These are phyloP conservation scores for Spiraea crenata DNA, from an alignment of 331 rosid genomes.

Conservation along the genomic window DNA sequence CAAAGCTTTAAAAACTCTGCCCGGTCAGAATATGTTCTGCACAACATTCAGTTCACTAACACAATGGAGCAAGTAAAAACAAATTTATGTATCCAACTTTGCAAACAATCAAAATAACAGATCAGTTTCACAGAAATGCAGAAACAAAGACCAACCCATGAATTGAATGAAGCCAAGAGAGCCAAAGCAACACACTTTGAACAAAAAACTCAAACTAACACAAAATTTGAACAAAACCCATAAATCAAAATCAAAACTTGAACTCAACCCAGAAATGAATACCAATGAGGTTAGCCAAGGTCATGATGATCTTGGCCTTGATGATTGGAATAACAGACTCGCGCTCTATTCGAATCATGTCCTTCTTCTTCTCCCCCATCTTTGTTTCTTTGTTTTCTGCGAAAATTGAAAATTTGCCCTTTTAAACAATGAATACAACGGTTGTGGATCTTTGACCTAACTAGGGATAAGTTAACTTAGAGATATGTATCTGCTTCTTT, in stretches of 20 bases:
- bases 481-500: too few relatives aligned
- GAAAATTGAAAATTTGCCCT: not conserved
- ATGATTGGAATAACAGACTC: slow-evolving; percentile 41
- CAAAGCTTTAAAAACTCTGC: slow-evolving; percentile 38
- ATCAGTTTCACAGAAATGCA: not conserved
- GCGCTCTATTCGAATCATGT: slow-evolving; percentile 39
- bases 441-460: too few relatives aligned
- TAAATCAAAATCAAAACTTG: not conserved
- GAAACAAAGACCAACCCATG: slow-evolving; percentile 2
- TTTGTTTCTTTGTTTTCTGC: not conserved
- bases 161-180: not conserved
- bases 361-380: slow-evolving; percentile 30
- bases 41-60: not conserved
- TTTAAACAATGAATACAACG: not conserved
- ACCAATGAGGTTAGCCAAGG: slow-evolving; percentile 39
- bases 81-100: not conserved
- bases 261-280: too few relatives aligned
- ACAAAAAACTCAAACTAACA: too few relatives aligned
- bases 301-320: slow-evolving; percentile 32
- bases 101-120: too few relatives aligned
- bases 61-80: not conserved
- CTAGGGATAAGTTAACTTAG: too few relatives aligned
- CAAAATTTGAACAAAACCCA: not conserved
- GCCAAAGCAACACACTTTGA: not conserved
- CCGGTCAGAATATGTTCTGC: slow-evolving; percentile 30